Percentiles rank a stretch among this genome's conserved stretches.
Conservation (phyloP, 805 yeast species). For the Candida sanyiensis region DNA sequence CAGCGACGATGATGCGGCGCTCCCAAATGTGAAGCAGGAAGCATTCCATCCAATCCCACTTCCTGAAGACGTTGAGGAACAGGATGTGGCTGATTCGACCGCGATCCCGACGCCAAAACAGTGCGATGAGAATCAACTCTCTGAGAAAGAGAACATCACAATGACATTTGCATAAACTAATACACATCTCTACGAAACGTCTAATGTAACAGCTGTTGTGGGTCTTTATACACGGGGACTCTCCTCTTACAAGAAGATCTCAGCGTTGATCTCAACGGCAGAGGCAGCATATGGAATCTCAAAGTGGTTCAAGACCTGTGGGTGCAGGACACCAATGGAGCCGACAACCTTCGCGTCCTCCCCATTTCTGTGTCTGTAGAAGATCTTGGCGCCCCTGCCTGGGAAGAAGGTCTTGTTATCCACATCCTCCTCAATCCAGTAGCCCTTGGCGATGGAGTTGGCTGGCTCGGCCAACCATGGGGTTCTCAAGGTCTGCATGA, state of each 20-base stretch:
- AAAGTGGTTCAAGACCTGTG: constrained; percentile 79
- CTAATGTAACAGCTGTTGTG: too few relatives aligned
- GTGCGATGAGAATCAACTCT: constrained; percentile 17
- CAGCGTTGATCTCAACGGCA: constrained; percentile 83
- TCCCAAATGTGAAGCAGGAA: not conserved
- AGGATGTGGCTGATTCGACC: constrained; percentile 1
- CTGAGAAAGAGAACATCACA: constrained; percentile 16
- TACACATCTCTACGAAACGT: too few relatives aligned
- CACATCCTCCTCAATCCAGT: constrained; percentile 74
- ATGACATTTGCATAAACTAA: constrained; percentile 20
- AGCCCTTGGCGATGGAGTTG: constrained; percentile 59
- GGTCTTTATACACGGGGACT: too few relatives aligned
- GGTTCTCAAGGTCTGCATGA: constrained; percentile 94
- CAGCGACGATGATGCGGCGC: not conserved
- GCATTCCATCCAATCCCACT: constrained; percentile 1
- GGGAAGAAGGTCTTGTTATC: constrained; percentile 80
- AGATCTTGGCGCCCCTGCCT: constrained; percentile 91
- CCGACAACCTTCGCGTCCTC: constrained; percentile 63
- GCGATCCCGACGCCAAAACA: not conserved
- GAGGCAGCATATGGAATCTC: constrained; percentile 94
- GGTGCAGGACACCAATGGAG: constrained; percentile 89
- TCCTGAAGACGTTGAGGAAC: constrained; percentile 7
- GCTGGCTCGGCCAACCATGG: constrained; percentile 59
- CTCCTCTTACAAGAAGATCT: constrained; percentile 72
- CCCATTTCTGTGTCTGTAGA: constrained; percentile 61